phyloP scores from a whole-genome alignment of 441 rosid species.

The Jatropha multifida region DNA sequence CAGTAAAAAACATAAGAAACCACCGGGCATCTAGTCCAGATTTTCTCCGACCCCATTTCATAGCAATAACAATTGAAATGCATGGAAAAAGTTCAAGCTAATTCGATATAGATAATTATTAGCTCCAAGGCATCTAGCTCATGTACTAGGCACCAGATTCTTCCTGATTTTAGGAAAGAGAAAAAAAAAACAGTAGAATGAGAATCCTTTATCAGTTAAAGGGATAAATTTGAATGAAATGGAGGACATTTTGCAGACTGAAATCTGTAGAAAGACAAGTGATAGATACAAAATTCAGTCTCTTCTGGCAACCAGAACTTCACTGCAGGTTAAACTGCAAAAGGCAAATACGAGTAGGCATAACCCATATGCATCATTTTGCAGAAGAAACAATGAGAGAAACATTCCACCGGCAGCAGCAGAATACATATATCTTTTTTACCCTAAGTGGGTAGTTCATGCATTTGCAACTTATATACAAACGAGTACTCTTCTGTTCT shows the following conservation, averaged over 20 bases:
- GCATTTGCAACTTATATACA: background rate
- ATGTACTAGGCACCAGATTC: background rate
- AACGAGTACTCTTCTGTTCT: background rate
- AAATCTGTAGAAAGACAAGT: background rate
- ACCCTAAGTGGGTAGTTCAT: background rate
- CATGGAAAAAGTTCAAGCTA: background rate
- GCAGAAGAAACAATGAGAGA: background rate
- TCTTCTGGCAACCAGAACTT: background rate
- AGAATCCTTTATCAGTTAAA: background rate
- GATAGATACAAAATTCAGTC: conserved; percentile 1
- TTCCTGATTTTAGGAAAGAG: background rate
- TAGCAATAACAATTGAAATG: background rate
- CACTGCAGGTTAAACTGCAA: background rate
- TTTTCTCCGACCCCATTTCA: background rate
- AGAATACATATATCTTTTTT: background rate
- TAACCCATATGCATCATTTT: background rate
- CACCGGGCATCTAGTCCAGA: background rate
- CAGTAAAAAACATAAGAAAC: no score
- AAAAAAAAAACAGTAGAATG: background rate
- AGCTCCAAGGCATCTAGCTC: background rate
- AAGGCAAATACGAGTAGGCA: background rate
- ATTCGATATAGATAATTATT: background rate
- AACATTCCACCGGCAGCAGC: background rate
- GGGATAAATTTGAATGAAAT: background rate
- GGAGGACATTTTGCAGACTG: background rate